phyloP scores from a whole-genome alignment of 345 rosid species.

The Rubroshorea leprosula region DNA sequence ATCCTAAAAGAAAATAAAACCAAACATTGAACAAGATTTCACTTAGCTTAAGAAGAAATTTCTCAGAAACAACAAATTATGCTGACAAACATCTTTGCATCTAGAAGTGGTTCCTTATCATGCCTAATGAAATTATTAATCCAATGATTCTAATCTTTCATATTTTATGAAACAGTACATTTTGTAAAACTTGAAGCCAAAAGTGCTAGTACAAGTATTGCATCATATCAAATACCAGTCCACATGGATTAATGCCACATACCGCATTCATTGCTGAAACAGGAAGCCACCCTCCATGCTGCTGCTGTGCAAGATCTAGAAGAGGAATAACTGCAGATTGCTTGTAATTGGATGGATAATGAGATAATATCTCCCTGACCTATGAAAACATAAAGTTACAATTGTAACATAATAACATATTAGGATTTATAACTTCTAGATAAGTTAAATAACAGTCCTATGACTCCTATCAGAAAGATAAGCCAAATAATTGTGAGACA shows the following conservation, averaged over 20 bases:
- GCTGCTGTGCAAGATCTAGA: constrained; percentile 99
- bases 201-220: too few relatives aligned
- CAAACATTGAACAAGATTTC: neutral
- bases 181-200: too few relatives aligned
- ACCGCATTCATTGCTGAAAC: constrained; percentile 99
- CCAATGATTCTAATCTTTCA: too few relatives aligned
- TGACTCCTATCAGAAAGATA: neutral
- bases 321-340: constrained; percentile 96
- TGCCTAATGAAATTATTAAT: neutral
- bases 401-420: neutral
- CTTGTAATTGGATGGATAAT: constrained; percentile 96
- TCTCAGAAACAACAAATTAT: too few relatives aligned
- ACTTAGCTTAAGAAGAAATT: neutral
- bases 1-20: neutral
- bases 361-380: constrained; percentile 91
- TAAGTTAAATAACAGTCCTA: neutral
- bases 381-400: constrained; percentile 16
- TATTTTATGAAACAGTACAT: too few relatives aligned
- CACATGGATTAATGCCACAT: constrained; percentile 13
- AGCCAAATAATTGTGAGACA: too few relatives aligned
- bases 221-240: neutral
- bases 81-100: too few relatives aligned
- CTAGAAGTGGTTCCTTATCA: too few relatives aligned
- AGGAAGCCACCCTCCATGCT: constrained; percentile 99
- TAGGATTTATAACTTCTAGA: neutral